A percentile compares a stretch with the other conserved stretches of the same genome.
phyloP scores from a whole-genome alignment of 148 eudicot species.

The Diospyros kaki region DNA sequence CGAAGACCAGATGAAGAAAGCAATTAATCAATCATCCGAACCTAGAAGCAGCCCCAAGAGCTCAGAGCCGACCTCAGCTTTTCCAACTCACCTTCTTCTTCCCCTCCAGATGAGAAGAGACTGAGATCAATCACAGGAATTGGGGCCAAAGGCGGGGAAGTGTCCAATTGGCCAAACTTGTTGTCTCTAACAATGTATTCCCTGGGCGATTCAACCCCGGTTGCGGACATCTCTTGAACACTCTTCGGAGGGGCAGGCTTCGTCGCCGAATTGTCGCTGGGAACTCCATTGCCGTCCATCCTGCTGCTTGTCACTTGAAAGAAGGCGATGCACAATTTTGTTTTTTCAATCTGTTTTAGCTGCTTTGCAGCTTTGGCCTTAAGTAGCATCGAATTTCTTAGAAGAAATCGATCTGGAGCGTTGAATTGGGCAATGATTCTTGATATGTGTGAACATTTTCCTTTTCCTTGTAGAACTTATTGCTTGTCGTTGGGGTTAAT shows the following conservation, averaged over 20 bases:
- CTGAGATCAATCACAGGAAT: slow-evolving; percentile 29
- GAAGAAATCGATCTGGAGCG: too few relatives aligned
- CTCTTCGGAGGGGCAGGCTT: slow-evolving; percentile 7
- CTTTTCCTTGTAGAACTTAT: too few relatives aligned
- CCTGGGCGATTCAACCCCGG: slow-evolving; percentile 14
- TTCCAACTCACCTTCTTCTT: slow-evolving; percentile 15
- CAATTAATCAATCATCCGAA: not conserved
- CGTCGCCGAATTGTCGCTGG: not conserved
- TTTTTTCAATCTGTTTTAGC: too few relatives aligned
- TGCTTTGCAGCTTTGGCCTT: too few relatives aligned
- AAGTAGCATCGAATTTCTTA: too few relatives aligned
- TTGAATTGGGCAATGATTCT: too few relatives aligned
- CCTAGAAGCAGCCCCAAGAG: slow-evolving; percentile 57
- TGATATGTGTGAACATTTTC: too few relatives aligned
- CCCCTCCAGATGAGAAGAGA: not conserved
- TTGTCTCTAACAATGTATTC: slow-evolving; percentile 11
- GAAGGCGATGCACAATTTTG: not conserved
- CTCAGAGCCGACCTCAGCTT: slow-evolving; percentile 43
- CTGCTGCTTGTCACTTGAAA: not conserved
- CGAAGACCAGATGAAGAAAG: too few relatives aligned
- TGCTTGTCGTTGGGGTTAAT: too few relatives aligned
- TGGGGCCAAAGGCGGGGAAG: slow-evolving; percentile 11
- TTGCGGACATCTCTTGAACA: slow-evolving; percentile 16
- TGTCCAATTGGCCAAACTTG: slow-evolving; percentile 13
- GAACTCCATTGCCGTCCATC: not conserved